These are phyloP conservation scores for Zygotorulaspora sp. DNA, from an alignment of 805 yeast genomes.

Conservation along the genomic window DNA sequence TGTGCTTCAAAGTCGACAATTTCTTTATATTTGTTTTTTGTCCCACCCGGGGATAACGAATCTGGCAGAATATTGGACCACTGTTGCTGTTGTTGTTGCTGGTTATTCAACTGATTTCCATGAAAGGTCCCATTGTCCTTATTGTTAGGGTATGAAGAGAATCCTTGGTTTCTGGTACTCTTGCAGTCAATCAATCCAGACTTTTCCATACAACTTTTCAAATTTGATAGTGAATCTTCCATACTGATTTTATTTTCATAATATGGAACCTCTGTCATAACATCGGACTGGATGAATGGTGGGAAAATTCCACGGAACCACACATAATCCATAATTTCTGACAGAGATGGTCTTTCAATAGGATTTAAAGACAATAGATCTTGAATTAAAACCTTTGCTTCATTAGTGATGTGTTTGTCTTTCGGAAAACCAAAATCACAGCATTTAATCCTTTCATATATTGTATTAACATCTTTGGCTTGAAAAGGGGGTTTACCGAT, in stretches of 20 bases:
- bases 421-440: conserved; percentile 78
- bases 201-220: conserved; percentile 56
- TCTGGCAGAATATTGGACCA: conserved; percentile 65
- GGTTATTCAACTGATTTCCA: conserved; percentile 35
- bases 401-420: conserved; percentile 57
- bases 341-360: conserved; percentile 69
- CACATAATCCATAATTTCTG: conserved; percentile 71
- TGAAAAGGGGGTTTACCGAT: conserved; percentile 98
- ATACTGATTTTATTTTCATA: conserved; percentile 57
- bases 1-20: conserved; percentile 42
- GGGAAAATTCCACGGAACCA: conserved; percentile 92
- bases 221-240: conserved; percentile 62
- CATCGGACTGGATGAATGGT: conserved; percentile 48
- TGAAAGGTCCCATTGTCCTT: conserved; percentile 8
- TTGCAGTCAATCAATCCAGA: conserved; percentile 49
- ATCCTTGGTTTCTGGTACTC: conserved; percentile 1
- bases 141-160: conserved; percentile 3
- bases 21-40: conserved; percentile 80
- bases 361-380: conserved; percentile 79
- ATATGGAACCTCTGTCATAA: conserved; percentile 48
- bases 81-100: conserved; percentile 23
- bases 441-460: conserved; percentile 84
- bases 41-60: conserved; percentile 88
- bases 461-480: conserved; percentile 86
- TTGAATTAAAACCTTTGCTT: conserved; percentile 67